Base-by-base conservation (phyloP, 2,329 filamentous ascomycete genomes). In the Bipolaris bicolor region DNA sequence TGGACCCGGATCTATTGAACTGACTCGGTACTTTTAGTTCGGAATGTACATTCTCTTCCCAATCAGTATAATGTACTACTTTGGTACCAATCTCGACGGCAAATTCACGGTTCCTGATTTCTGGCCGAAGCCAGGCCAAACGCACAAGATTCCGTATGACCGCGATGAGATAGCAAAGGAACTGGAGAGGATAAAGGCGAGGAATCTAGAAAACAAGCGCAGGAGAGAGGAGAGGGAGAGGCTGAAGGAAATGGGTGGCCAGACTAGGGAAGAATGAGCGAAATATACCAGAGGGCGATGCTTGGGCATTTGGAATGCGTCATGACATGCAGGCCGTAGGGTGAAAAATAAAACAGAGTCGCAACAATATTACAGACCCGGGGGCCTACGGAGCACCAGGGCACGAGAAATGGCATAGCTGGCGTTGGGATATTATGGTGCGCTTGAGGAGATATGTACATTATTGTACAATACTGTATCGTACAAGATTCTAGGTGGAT, bases 11-110 rank as follows among this genome's bases (percentile, higher is more conserved):
- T 16, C 10, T 24, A 7, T 10, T 7, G 6, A 15, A 29, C 52
- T 55, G 18, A 54, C 45, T 24, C 13, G 10, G 29, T 10, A 0
- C 10, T 29, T n/a, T 33, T 55, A 97, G 94, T 99, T 99, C 78
- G 93, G 94, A 81, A 91, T 96, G 85, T 99, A 99, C 82, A 89
- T 99, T 81, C 89, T 97, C 85, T 99, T 99, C 80, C 95, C 95
- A 16, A 98, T 99, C 72, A 92, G 91, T 69, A 93, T 95, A 83
- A 99, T 99, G 95, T 98, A 96, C 84, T 99, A 99, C 83, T 99
- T 98, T 78, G 95, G 95, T 75, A 97, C 93, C 55, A 99, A 99
- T 78, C 91, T 99, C 74, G 95, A 99, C 79, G 85, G 89, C 66
- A 68, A 64, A 45, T 99, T 99, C 82, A 81, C 85, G 46, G 91